Conservation (phyloP, 441 rosid species). For the Populus hybrid region DNA sequence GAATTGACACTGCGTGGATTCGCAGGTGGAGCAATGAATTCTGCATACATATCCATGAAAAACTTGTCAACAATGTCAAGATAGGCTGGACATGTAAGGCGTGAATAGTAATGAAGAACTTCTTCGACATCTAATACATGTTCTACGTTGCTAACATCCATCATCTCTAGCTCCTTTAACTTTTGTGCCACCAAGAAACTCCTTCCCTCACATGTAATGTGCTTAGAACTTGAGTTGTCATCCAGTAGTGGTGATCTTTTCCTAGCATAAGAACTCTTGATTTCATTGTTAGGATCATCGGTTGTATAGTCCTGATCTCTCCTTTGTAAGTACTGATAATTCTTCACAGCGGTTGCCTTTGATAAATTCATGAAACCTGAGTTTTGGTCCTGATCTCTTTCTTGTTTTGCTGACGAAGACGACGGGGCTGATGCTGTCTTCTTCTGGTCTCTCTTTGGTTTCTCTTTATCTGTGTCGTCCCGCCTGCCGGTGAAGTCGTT, state of each 20-base stretch:
- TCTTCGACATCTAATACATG: slow-evolving; percentile 73
- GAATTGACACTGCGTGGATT: not conserved
- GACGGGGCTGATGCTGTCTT: slow-evolving; percentile 7
- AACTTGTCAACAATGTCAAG: slow-evolving; percentile 70
- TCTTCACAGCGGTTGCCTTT: slow-evolving; percentile 13
- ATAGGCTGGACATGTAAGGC: slow-evolving; percentile 67
- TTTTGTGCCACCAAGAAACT: slow-evolving; percentile 36
- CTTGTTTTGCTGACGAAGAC: slow-evolving; percentile 8
- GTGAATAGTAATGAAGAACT: slow-evolving; percentile 73
- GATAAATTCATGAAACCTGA: slow-evolving; percentile 24
- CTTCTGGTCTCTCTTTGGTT: slow-evolving; percentile 20
- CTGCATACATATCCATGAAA: slow-evolving; percentile 66
- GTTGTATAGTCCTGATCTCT: slow-evolving; percentile 10
- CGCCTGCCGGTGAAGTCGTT: too few species aligned
- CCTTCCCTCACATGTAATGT: slow-evolving; percentile 27
- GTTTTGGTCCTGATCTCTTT: not conserved
- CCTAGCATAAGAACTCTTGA: not conserved
- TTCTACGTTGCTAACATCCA: slow-evolving; percentile 57
- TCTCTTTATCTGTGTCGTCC: not conserved
- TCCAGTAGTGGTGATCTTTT: slow-evolving; percentile 9
- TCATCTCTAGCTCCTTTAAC: slow-evolving; percentile 70
- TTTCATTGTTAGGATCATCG: not conserved
- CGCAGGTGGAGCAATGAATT: slow-evolving; percentile 29
- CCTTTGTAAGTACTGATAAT: slow-evolving; percentile 6
- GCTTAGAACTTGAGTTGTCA: not conserved